These are phyloP conservation scores for Schoenoplectus tabernaemontani DNA, from an alignment of 202 grass and related monocot genomes.

Conservation along the genomic window DNA sequence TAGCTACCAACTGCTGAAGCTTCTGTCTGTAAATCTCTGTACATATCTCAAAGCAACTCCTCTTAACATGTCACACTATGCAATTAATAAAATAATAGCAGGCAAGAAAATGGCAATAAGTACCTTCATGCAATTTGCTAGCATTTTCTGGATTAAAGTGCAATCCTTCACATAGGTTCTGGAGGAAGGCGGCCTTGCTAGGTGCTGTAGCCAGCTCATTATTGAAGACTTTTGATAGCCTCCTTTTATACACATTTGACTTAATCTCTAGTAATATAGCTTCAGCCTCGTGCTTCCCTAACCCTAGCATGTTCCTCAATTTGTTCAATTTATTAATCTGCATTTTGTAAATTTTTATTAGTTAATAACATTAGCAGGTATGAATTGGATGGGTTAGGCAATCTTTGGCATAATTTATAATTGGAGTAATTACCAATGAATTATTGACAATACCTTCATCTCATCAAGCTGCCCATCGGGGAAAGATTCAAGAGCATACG, in stretches of 20 bases:
- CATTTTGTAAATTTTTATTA: slow-evolving; percentile 18
- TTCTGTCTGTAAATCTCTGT: slow-evolving; percentile 98
- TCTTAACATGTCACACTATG: slow-evolving; percentile 14
- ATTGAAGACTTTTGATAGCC: slow-evolving; percentile 73
- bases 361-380: slow-evolving; percentile 1
- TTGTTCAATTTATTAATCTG: slow-evolving; percentile 78
- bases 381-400: neutral
- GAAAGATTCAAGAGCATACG: slow-evolving; percentile 67
- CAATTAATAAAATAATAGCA: slow-evolving; percentile 10
- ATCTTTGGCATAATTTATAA: slow-evolving; percentile 1
- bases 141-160: slow-evolving; percentile 80
- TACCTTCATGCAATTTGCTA: slow-evolving; percentile 97
- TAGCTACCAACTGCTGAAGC: slow-evolving; percentile 81
- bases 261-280: slow-evolving; percentile 75
- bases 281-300: slow-evolving; percentile 92
- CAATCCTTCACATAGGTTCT: slow-evolving; percentile 88
- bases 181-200: slow-evolving; percentile 92
- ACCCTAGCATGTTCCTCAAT: slow-evolving; percentile 88
- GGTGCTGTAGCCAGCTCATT: slow-evolving; percentile 59
- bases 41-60: slow-evolving; percentile 13
- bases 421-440: slow-evolving; percentile 25
- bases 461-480: slow-evolving; percentile 56
- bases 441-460: slow-evolving; percentile 52
- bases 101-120: slow-evolving; percentile 17
- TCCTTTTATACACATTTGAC: slow-evolving; percentile 73